Base-by-base conservation (phyloP, 2,329 filamentous ascomycete genomes). In the Simplicillium aogashimaense region DNA sequence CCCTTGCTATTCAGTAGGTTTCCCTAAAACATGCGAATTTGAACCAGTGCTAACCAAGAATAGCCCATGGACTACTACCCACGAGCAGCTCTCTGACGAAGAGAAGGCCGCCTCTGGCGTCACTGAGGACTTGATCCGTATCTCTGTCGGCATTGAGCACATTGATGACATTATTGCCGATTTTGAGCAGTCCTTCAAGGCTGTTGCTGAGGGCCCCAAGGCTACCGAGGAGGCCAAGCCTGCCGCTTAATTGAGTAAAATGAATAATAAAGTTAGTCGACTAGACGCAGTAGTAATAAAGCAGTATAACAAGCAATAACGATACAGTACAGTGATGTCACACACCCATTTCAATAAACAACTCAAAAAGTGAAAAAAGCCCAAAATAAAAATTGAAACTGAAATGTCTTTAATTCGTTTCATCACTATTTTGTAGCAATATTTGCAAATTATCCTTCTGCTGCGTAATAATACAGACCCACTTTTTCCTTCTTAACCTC, bases 151-250 rank as follows among this genome's bases (percentile, higher is more conserved):
- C 39, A 94, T 84, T 1, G 90, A 97, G 67, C 88, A 95, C 61
- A 94, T 97, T 58, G 89, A 95, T 66, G 90, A 97, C 56, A 95
- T 97, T 54, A 92, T 95, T 56, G 83, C 81, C 52, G 90, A 97
- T 64, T 95, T 97, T 58, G 83, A 90, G 62, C 89, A 95, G 69
- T 85, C 86, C 0, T 94, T 95, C 64, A 74, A 78, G 56, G 72
- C 75, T 18, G 72, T 75, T 4, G 15, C 17, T 20, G 35, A 36
- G 10, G 28, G 34, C 9, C 11, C 41, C 31, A 34, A 41, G 29
- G 29, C 35, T 37, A 42, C 53, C 14, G 39, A 52, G 45, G 54
- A 36, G 29, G 33, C 33, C 14, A 16, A 33, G 13, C 13, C 31
- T 33, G 15, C 31, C 31, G 20, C 20, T 25, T 25, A 25, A 25